phyloP scores from a whole-genome alignment of 1,139 yeast genomes.

The Waltiozyma sp. region DNA sequence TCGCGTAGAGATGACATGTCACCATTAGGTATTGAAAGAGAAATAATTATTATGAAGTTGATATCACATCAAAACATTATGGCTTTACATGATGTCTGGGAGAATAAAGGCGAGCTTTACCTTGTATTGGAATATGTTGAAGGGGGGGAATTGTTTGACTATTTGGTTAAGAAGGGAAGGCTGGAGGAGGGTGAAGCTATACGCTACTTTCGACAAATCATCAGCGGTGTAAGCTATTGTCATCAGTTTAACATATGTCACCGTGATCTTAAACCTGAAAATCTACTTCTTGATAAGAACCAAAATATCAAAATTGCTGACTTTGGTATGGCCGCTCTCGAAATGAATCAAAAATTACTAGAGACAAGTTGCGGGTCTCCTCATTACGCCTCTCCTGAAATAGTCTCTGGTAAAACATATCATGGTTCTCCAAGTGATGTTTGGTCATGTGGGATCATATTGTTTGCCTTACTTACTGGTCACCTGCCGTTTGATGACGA shows the following conservation, averaged over 20 bases:
- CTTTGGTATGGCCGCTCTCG: slow-evolving; percentile 99
- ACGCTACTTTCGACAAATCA: slow-evolving; percentile 82
- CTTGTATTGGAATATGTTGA: slow-evolving; percentile 91
- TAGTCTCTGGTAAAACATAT: slow-evolving; percentile 85
- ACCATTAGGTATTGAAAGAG: slow-evolving; percentile 93
- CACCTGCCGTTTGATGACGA: slow-evolving; percentile 96
- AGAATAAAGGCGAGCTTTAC: slow-evolving; percentile 84
- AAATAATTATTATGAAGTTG: slow-evolving; percentile 83
- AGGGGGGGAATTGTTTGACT: slow-evolving; percentile 93
- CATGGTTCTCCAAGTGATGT: slow-evolving; percentile 97
- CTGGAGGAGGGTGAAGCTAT: slow-evolving; percentile 86
- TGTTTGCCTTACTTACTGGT: slow-evolving; percentile 88
- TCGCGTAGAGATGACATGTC: slow-evolving; percentile 22
- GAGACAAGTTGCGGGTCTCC: slow-evolving; percentile 98
- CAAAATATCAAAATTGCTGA: slow-evolving; percentile 93
- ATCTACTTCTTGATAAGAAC: slow-evolving; percentile 73
- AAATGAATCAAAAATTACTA: slow-evolving; percentile 68
- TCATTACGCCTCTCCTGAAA: slow-evolving; percentile 97
- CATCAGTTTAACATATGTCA: slow-evolving; percentile 93
- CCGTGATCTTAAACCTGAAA: slow-evolving; percentile 93
- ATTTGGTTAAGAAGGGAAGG: slow-evolving; percentile 78
- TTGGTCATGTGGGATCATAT: slow-evolving; percentile 96
- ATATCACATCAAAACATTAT: slow-evolving; percentile 88
- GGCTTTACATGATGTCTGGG: slow-evolving; percentile 98
- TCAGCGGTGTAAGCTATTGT: slow-evolving; percentile 84